Percentiles rank a stretch among this genome's conserved stretches.
These are phyloP conservation scores for Ustilago cynodontis DNA, from an alignment of 1,284 basidiomycete genomes.

Conservation along the genomic window DNA sequence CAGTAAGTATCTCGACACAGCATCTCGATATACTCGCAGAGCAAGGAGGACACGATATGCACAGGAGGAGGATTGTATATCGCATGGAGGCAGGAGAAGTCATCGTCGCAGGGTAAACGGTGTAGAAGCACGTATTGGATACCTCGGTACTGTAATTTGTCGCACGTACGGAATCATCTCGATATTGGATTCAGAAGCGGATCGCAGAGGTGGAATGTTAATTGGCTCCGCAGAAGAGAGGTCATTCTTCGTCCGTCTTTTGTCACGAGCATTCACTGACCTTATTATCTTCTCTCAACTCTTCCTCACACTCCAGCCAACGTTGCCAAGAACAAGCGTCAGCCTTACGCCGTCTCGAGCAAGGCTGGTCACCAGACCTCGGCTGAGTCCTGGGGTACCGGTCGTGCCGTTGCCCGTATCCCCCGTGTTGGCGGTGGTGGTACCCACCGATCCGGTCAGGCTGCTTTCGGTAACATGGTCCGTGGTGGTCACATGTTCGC, in stretches of 20 bases:
- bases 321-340: slow-evolving; percentile 98
- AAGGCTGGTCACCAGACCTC: slow-evolving; percentile 99
- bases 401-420: slow-evolving; percentile 99
- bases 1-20: slow-evolving; percentile 78
- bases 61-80: not conserved
- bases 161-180: not conserved
- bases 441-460: slow-evolving; percentile 97
- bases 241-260: not conserved
- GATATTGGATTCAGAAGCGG: not conserved
- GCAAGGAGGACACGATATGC: not conserved
- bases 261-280: slow-evolving; percentile 12
- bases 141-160: not conserved
- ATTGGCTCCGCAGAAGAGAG: not conserved
- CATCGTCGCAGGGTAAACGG: no score
- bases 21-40: no score
- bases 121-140: no score
- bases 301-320: slow-evolving; percentile 77
- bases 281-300: not conserved
- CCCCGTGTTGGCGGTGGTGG: slow-evolving; percentile 99
- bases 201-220: not conserved
- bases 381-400: slow-evolving; percentile 99
- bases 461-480: slow-evolving; percentile 83
- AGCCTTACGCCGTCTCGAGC: slow-evolving; percentile 95
- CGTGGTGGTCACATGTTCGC: slow-evolving; percentile 99
- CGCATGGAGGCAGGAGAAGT: not conserved